Evolutionary conservation across 2,329 filamentous ascomycete genomes (phyloP).

Genomic region (Colletotrichum graminicola): DNA sequence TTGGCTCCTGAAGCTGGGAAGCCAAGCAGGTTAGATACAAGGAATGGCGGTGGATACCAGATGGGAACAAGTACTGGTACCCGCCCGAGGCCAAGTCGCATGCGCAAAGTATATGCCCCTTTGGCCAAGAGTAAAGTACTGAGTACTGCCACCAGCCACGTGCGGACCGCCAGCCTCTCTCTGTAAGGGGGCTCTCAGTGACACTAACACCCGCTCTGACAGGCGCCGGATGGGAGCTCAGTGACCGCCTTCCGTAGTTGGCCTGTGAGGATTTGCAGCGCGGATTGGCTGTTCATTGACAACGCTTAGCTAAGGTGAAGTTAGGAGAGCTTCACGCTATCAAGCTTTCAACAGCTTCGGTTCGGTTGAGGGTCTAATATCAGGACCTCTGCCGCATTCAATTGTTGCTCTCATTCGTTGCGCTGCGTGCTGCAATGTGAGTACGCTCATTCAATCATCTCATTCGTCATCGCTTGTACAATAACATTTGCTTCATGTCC

Average conservation of each 20-base stretch:
- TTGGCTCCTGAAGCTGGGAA: slow-evolving; percentile 40
- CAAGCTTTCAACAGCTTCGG: slow-evolving; percentile 6
- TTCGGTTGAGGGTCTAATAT: slow-evolving; percentile 11
- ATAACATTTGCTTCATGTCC: slow-evolving; percentile 15
- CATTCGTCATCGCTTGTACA: neutral
- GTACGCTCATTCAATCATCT: neutral
- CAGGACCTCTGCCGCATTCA: neutral
- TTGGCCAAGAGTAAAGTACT: neutral
- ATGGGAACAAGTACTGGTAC: slow-evolving; percentile 20
- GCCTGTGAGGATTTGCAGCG: slow-evolving; percentile 6
- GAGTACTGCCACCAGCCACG: slow-evolving; percentile 29
- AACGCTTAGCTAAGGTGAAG: slow-evolving; percentile 6
- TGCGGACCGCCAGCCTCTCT: slow-evolving; percentile 10
- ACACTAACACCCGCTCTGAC: slow-evolving; percentile 17
- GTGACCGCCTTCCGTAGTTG: slow-evolving; percentile 37
- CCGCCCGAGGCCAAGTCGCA: slow-evolving; percentile 1
- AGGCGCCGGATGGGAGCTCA: slow-evolving; percentile 6
- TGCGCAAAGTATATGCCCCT: neutral
- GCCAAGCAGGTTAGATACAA: slow-evolving; percentile 41
- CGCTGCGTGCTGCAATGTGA: slow-evolving; percentile 23
- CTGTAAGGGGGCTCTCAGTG: slow-evolving; percentile 17
- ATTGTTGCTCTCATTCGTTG: neutral
- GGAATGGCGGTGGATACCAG: slow-evolving; percentile 30
- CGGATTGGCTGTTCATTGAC: slow-evolving; percentile 11
- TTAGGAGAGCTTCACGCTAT: slow-evolving; percentile 13